phyloP scores from a whole-genome alignment of 2,329 filamentous ascomycete species.

The Trichoderma brevicompactum region DNA sequence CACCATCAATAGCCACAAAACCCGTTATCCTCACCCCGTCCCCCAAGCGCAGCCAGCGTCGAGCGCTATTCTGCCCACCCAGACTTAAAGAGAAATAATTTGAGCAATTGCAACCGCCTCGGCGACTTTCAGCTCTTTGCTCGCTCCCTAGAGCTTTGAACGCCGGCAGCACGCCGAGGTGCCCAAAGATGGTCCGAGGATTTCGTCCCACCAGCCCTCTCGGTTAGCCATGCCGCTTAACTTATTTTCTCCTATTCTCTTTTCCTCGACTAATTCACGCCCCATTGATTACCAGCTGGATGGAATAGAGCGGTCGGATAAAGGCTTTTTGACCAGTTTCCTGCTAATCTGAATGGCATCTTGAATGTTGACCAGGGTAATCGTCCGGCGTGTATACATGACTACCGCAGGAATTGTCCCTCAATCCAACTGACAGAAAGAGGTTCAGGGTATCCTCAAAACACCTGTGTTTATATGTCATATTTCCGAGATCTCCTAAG shows the following conservation, averaged over 20 bases:
- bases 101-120: conserved; percentile 4
- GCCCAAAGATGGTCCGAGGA: background rate
- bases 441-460: too few species aligned
- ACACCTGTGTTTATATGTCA: too few species aligned
- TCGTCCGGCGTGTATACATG: too few species aligned
- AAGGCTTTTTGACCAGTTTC: background rate
- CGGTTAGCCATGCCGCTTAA: too few species aligned
- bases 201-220: background rate
- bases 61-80: background rate
- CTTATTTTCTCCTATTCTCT: background rate
- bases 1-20: too few species aligned
- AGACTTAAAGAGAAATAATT: conserved; percentile 2
- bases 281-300: background rate
- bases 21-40: too few species aligned
- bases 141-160: background rate
- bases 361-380: background rate
- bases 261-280: background rate
- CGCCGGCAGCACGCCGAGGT: background rate
- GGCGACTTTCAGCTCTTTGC: conserved; percentile 15
- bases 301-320: background rate
- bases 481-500: too few species aligned
- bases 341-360: background rate
- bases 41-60: too few species aligned
- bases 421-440: too few species aligned
- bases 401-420: too few species aligned